Conservation (phyloP, 2,329 filamentous ascomycete genomes). For the Botryotinia narcissicola region DNA sequence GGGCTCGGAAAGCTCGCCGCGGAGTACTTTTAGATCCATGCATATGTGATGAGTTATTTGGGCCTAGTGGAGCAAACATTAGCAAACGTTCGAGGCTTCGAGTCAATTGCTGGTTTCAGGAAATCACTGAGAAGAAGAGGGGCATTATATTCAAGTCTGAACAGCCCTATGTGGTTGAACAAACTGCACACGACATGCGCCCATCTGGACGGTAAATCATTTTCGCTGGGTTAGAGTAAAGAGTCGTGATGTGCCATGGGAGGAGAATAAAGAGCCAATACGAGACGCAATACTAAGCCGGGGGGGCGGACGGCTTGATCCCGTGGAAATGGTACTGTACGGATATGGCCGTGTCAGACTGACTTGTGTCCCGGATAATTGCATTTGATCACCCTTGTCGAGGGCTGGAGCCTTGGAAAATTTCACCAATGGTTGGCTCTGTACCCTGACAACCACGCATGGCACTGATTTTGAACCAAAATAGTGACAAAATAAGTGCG, state of each 20-base stretch:
- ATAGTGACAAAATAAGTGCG: not conserved
- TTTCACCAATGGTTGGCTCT: constrained; percentile 5
- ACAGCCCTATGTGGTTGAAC: constrained; percentile 10
- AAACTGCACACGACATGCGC: not conserved
- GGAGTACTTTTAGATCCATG: not conserved
- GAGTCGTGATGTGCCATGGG: not conserved
- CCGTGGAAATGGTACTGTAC: constrained; percentile 16
- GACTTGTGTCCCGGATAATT: not conserved
- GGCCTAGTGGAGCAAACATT: constrained; percentile 7
- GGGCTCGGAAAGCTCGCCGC: constrained; percentile 8
- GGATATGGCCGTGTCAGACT: constrained; percentile 4
- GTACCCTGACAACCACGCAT: not conserved
- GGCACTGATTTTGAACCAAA: not conserved
- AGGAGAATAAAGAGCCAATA: not conserved
- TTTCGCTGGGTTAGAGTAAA: not conserved
- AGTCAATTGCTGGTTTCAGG: not conserved
- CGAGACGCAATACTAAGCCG: not conserved
- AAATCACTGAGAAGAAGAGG: not conserved
- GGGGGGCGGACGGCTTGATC: constrained; percentile 11
- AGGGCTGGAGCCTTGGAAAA: constrained; percentile 11
- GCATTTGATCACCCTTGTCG: constrained; percentile 8
- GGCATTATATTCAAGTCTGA: constrained; percentile 1
- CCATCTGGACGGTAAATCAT: not conserved
- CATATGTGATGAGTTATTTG: not conserved
- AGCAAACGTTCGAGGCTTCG: constrained; percentile 7